A percentile compares a stretch with the other conserved stretches of the same genome.
Evolutionary conservation across 441 rosid genomes (phyloP).

Genomic region (Euphorbia neoarborescens): DNA sequence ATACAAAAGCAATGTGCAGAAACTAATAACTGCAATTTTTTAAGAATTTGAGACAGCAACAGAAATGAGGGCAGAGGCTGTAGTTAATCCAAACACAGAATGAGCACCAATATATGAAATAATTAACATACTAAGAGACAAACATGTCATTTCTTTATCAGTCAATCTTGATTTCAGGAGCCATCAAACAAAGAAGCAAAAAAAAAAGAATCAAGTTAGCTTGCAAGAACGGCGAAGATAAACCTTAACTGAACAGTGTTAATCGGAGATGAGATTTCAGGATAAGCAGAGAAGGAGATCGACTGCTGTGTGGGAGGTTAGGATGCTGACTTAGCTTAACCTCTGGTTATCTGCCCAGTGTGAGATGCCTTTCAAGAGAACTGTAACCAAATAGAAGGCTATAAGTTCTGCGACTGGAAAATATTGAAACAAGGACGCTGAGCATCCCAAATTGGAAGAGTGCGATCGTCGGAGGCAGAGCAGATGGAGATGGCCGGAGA

Average conservation of each 20-base stretch:
- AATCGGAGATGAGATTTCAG: constrained; percentile 8
- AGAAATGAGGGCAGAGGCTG: background rate
- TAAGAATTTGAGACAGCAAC: background rate
- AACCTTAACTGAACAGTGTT: constrained; percentile 11
- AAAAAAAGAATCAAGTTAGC: constrained; percentile 28
- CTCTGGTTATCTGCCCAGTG: too few relatives aligned
- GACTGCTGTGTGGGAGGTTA: too few relatives aligned
- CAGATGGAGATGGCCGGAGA: too few relatives aligned
- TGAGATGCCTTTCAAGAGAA: too few relatives aligned
- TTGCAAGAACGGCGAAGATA: constrained; percentile 8
- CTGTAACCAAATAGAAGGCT: too few relatives aligned
- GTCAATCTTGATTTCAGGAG: constrained; percentile 44
- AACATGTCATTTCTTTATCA: constrained; percentile 79
- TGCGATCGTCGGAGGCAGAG: too few relatives aligned
- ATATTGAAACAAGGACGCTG: too few relatives aligned
- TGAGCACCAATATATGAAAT: constrained; percentile 14
- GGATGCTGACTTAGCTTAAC: too few relatives aligned
- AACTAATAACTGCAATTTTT: constrained; percentile 4
- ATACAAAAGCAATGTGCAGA: background rate
- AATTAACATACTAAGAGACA: constrained; percentile 16
- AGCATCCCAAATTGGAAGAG: too few relatives aligned
- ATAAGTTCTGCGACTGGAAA: too few relatives aligned
- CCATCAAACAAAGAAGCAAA: constrained; percentile 20
- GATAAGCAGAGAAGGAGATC: too few relatives aligned
- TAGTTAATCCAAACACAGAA: constrained; percentile 1